phyloP scores from a whole-genome alignment of 73 alveolate species.

The Blepharisma stoltei region DNA sequence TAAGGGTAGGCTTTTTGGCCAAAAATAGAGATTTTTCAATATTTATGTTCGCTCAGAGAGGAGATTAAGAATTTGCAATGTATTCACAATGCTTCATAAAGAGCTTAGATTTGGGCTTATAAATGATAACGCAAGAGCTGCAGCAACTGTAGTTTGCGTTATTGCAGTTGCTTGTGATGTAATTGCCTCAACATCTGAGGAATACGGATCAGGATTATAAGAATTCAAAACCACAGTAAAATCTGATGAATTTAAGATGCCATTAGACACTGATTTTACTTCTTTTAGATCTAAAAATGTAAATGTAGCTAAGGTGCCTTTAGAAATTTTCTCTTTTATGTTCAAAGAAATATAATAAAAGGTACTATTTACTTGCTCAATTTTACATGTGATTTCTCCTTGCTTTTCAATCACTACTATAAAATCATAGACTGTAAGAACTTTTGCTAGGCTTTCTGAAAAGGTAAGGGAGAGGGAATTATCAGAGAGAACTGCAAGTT shows the following conservation, averaged over 20 bases:
- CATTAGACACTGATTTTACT: not conserved
- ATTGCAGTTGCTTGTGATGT: not conserved
- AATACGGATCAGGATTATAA: not conserved
- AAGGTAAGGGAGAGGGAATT: not conserved
- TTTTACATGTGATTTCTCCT: not conserved
- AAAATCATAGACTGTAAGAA: not conserved
- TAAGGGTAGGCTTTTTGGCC: no score
- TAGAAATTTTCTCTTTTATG: not conserved
- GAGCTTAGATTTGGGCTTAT: no score
- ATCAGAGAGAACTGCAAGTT: not conserved
- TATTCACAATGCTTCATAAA: no score
- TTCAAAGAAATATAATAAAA: not conserved
- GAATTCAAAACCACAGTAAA: not conserved
- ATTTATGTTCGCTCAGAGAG: no score
- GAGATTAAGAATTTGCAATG: no score
- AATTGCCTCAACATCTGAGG: not conserved
- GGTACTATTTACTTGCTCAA: not conserved
- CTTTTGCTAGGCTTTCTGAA: not conserved
- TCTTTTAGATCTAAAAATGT: not conserved
- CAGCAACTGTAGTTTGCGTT: not conserved
- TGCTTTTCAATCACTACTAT: not conserved
- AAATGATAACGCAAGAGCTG: not conserved
- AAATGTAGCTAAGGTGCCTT: not conserved
- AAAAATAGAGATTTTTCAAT: no score
- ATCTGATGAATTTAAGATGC: not conserved